These are phyloP conservation scores for Arthroderma uncinatum DNA, from an alignment of 2,329 filamentous ascomycete genomes.

Conservation along the genomic window DNA sequence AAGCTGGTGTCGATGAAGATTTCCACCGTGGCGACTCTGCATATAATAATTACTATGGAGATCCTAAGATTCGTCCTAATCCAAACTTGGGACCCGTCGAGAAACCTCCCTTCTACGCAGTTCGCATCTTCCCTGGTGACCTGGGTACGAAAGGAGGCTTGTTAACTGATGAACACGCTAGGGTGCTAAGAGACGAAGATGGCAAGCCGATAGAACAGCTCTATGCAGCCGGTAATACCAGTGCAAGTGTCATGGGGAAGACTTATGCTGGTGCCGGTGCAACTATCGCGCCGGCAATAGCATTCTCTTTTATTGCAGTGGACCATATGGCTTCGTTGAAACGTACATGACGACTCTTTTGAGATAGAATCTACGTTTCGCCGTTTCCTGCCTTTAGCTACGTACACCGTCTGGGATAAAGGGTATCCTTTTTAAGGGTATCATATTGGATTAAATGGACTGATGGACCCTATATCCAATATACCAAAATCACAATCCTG, in stretches of 20 bases:
- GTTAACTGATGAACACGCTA: constrained; percentile 24
- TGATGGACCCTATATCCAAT: no score
- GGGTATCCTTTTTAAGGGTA: no score
- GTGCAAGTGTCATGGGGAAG: constrained; percentile 27
- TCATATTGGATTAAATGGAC: no score
- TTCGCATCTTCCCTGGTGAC: constrained; percentile 29
- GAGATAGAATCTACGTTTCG: no score
- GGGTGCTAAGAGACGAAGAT: constrained; percentile 15
- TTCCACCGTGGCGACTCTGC: constrained; percentile 25
- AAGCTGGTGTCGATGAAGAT: constrained; percentile 24
- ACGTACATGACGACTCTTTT: neutral
- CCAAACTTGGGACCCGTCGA: constrained; percentile 24
- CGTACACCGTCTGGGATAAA: no score
- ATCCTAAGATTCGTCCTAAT: constrained; percentile 22
- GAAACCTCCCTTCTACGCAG: constrained; percentile 25
- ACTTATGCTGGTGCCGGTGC: constrained; percentile 27
- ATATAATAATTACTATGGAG: constrained; percentile 27
- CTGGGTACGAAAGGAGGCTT: constrained; percentile 32
- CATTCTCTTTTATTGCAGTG: constrained; percentile 20
- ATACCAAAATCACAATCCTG: no score
- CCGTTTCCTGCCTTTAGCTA: no score
- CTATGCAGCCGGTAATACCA: constrained; percentile 28
- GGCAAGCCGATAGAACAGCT: constrained; percentile 21
- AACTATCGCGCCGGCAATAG: constrained; percentile 29
- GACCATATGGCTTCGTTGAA: constrained; percentile 5